phyloP scores from a whole-genome alignment of 2,329 filamentous ascomycete species.

The Cladosporium sp. region DNA sequence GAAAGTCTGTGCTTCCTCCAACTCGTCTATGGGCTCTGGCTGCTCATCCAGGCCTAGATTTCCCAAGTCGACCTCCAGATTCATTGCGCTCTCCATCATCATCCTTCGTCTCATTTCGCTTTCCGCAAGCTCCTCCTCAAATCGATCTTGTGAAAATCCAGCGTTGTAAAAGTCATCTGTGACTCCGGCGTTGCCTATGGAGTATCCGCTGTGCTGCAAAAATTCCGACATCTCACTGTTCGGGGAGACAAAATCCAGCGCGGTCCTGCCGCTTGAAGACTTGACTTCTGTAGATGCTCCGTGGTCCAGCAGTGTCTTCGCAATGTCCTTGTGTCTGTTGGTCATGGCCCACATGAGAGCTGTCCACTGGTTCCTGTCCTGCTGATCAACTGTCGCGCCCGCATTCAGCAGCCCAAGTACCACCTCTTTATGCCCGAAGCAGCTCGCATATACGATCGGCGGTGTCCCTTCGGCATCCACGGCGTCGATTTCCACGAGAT shows the following conservation, averaged over 20 bases:
- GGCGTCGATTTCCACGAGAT: constrained; percentile 78
- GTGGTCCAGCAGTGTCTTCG: constrained; percentile 86
- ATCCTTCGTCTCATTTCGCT: constrained; percentile 92
- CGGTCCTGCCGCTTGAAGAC: constrained; percentile 87
- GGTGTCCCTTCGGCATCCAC: constrained; percentile 92
- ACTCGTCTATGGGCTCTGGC: constrained; percentile 81
- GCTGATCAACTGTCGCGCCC: constrained; percentile 83
- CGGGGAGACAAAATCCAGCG: constrained; percentile 91
- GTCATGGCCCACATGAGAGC: constrained; percentile 99
- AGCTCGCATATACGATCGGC: constrained; percentile 96
- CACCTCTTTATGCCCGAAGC: constrained; percentile 91
- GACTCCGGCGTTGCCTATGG: constrained; percentile 74
- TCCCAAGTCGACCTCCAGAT: constrained; percentile 91
- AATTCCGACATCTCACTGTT: constrained; percentile 97
- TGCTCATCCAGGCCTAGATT: constrained; percentile 96
- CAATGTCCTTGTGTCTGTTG: constrained; percentile 93
- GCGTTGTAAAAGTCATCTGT: constrained; percentile 88
- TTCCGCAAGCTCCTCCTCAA: constrained; percentile 96
- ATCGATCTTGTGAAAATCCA: constrained; percentile 86
- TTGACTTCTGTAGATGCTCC: constrained; percentile 95
- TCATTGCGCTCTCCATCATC: constrained; percentile 99
- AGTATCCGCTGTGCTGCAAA: constrained; percentile 89
- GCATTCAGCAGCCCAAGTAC: constrained; percentile 80
- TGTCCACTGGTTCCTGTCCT: constrained; percentile 96
- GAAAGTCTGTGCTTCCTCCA: constrained; percentile 89